Conservation (phyloP, 768 basidiomycete species). For the Hypholoma sublateritium region DNA sequence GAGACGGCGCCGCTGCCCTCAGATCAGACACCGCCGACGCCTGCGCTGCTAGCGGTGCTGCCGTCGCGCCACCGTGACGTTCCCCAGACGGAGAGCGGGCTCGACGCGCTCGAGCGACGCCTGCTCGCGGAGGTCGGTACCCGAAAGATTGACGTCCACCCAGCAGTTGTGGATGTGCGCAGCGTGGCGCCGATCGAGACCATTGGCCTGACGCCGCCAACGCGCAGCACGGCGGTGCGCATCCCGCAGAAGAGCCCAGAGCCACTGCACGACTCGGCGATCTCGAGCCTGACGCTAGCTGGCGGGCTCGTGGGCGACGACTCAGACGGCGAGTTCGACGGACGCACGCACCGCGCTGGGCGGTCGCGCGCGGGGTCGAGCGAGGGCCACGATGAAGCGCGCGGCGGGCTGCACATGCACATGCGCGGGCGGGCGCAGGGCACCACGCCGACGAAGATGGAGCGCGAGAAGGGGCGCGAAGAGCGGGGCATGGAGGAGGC, state of each 20-base stretch:
- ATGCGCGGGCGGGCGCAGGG: constrained; percentile 23
- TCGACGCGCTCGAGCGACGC: constrained; percentile 72
- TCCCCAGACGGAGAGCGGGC: constrained; percentile 45
- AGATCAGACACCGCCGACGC: constrained; percentile 50
- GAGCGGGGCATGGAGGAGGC: constrained; percentile 7
- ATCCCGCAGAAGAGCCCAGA: constrained; percentile 36
- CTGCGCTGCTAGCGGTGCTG: constrained; percentile 43
- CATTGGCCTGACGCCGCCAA: constrained; percentile 2
- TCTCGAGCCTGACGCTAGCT: constrained; percentile 51
- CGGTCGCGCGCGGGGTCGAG: constrained; percentile 19
- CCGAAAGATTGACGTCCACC: constrained; percentile 39
- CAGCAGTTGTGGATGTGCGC: constrained; percentile 29
- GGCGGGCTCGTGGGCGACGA: constrained; percentile 23
- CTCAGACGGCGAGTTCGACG: constrained; percentile 27
- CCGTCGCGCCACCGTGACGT: constrained; percentile 19
- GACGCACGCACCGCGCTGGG: constrained; percentile 31
- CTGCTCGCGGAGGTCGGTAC: constrained; percentile 76
- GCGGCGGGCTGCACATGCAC: constrained; percentile 17
- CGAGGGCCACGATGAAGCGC: constrained; percentile 15
- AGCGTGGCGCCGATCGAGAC: constrained; percentile 28
- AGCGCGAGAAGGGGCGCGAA: constrained; percentile 9
- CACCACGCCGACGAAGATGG: constrained; percentile 17
- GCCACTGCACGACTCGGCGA: constrained; percentile 50
- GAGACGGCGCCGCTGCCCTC: constrained; percentile 24
- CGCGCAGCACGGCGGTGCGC: constrained; percentile 27